Percentiles rank a stretch among this genome's conserved stretches.
These are phyloP conservation scores for Tolypocladium guangdongense DNA, from an alignment of 2,329 filamentous ascomycete genomes.

Conservation along the genomic window DNA sequence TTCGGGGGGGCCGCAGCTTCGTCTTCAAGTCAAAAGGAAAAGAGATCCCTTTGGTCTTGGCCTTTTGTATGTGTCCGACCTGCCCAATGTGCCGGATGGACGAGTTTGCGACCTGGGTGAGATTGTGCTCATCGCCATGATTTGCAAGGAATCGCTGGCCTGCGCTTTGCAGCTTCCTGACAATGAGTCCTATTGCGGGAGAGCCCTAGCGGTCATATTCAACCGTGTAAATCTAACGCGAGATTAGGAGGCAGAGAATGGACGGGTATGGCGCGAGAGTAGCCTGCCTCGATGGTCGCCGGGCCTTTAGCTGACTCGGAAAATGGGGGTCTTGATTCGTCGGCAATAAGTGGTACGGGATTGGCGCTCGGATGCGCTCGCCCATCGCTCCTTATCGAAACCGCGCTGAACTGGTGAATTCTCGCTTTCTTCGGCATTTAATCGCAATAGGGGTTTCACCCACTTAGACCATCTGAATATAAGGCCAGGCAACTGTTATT, in stretches of 20 bases:
- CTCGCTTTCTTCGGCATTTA: no score
- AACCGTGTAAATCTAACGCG: constrained; percentile 17
- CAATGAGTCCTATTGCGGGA: constrained; percentile 9
- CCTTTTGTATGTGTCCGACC: constrained; percentile 3
- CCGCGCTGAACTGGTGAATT: no score
- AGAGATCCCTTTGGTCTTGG: constrained; percentile 7
- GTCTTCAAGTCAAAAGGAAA: constrained; percentile 7
- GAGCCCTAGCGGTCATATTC: constrained; percentile 15
- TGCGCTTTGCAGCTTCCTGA: constrained; percentile 8
- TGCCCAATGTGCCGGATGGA: constrained; percentile 10
- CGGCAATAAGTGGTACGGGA: constrained; percentile 3
- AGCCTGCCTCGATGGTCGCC: constrained; percentile 14
- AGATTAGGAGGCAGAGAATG: neutral
- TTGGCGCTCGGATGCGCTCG: constrained; percentile 7
- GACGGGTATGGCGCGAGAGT: neutral
- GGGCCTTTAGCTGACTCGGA: constrained; percentile 8
- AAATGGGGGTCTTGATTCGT: constrained; percentile 8
- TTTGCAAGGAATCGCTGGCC: constrained; percentile 17
- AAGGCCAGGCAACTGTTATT: no score
- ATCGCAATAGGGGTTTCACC: no score
- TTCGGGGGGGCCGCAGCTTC: constrained; percentile 3
- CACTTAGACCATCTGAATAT: no score
- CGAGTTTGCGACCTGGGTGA: constrained; percentile 6
- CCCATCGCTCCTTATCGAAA: constrained; percentile 17
- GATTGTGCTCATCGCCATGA: constrained; percentile 11